Evolutionary conservation across 1,139 yeast species (phyloP).

Genomic region (Zygoascus meyerae): DNA sequence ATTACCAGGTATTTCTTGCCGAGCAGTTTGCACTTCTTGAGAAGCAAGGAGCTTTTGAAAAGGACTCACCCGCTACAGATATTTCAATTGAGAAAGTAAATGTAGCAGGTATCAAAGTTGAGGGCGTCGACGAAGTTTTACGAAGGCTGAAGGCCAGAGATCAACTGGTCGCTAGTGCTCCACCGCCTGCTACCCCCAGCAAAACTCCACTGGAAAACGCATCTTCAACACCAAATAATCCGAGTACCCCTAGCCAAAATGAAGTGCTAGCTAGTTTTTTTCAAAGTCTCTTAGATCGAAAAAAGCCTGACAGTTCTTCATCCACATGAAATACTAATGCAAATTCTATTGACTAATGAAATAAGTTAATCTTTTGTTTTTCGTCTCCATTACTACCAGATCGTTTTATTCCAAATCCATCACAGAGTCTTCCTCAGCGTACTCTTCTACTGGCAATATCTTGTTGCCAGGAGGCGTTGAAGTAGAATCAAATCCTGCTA

Average conservation of each 20-base stretch:
- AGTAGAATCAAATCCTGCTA: constrained; percentile 3
- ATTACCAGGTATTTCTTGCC: constrained; percentile 26
- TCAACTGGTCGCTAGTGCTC: constrained; percentile 15
- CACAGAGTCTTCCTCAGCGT: constrained; percentile 21
- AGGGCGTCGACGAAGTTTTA: constrained; percentile 27
- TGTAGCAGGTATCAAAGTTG: constrained; percentile 31
- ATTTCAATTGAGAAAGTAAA: constrained; percentile 16
- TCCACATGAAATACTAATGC: no score
- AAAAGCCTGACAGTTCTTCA: background rate
- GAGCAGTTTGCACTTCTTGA: constrained; percentile 22
- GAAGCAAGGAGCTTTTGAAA: constrained; percentile 15
- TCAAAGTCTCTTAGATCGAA: constrained; percentile 25
- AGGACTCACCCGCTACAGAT: constrained; percentile 10
- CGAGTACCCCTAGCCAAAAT: constrained; percentile 18
- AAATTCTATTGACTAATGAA: no score
- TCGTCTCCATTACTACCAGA: background rate
- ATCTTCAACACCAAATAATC: constrained; percentile 9
- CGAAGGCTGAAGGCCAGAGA: constrained; percentile 26
- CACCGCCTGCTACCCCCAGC: background rate
- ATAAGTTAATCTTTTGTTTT: no score
- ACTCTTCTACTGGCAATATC: constrained; percentile 8
- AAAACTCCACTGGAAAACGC: constrained; percentile 7
- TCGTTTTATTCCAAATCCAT: constrained; percentile 22
- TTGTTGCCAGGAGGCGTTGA: constrained; percentile 5
- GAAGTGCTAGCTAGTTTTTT: constrained; percentile 29